Base-by-base conservation (phyloP, 2,329 filamentous ascomycete genomes). In the Pseudopyrenochaeta lycopersici region DNA sequence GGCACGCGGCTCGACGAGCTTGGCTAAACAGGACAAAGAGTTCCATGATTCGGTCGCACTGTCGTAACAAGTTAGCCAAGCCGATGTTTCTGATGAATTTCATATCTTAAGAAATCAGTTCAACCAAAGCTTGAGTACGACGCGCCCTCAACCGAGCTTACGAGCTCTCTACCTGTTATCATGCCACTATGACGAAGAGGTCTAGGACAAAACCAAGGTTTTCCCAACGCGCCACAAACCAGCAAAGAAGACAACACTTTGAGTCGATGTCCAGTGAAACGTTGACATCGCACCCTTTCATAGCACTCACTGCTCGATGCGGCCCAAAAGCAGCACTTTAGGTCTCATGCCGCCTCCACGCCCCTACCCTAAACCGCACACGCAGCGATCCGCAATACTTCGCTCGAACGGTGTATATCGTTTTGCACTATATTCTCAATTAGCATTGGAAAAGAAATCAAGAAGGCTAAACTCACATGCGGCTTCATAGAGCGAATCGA, bases 1-100 rank as follows among this genome's bases (percentile, higher is more conserved):
- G 9, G 90, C 80, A 55, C 79, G 78, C 7, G 90, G 86, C 12
- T 77, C 76, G 35, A 93, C 64, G 38, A 93, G 75, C n/a, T 91
- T 85, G 36, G 88, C 89, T 17, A 90, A 74, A 18, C 82, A 73
- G 46, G 79, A 76, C 49, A 95, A 81, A 4, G 81, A 74, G n/a
- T 82, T 71, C 87, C 88, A 92, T 52, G 85, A 79, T 35, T 85
- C 78, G 54, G 87, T 81, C 35, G 90, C 90, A 69, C 88, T 90
- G 70, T n/a, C 31, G 45, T 41, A 32, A 31, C 11, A 14, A 35
- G 23, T 44, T 33, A 38, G 40, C 35, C n/a, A 36, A 11, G 17
- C 29, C 27, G 11, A 32, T 4, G n/a, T 3, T 4, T 40, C 7
- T 48, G 4, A 15, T 30, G 3, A 7, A 23, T 44, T 49, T 7